Evolutionary conservation across 805 yeast genomes (phyloP), one percentile per base, ranked within the genome.

Genomic region (Saccharomyces eubayanus): DNA sequence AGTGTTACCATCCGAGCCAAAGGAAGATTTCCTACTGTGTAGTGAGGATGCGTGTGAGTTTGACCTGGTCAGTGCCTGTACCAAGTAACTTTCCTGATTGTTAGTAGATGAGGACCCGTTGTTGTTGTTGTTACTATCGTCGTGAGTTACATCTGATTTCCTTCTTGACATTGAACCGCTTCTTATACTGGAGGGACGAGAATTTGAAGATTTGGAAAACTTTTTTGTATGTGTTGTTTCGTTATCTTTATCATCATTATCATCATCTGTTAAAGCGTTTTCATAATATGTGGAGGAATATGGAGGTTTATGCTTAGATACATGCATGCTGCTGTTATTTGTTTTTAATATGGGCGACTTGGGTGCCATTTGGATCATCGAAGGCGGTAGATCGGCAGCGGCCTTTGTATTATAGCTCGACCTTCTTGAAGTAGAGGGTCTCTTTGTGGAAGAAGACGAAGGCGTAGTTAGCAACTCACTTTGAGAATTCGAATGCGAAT

Each of bases 301-400:
- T 2, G 63, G 46, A 3, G 61, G 57, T 8, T 29, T 28, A 36
- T 36, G 43, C 43, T 36, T 36, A 5, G 50, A 16, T 2, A 56
- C 54, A 49, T 61, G 54, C 20, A 54, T 54, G 52, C 62, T 65
- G 52, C 77, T 79, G 20, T 36, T 36, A 16, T 36, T 36, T 16
- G 24, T 74, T 59, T 83, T 75, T 60, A 87, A 74, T 55, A 87
- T 87, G 2, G 94, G 91, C 52, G 83, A 82, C 61, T 81, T 85
- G 20, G 94, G 92, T 60, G 79, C 86, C 55, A 82, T 73, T 57
- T 80, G 83, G 36, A 79, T 73, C 90, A 86, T 83, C 41, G 87
- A 81, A 16, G 86, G 82, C 16, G 89, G 89, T 53, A 83, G 70
- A 53, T 72, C 74, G 20, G 43, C 43, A 16, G 43, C 43, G 3